These are phyloP conservation scores for Mytilinidion resinicola DNA, from an alignment of 495 filamentous ascomycete species.

Conservation along the genomic window DNA sequence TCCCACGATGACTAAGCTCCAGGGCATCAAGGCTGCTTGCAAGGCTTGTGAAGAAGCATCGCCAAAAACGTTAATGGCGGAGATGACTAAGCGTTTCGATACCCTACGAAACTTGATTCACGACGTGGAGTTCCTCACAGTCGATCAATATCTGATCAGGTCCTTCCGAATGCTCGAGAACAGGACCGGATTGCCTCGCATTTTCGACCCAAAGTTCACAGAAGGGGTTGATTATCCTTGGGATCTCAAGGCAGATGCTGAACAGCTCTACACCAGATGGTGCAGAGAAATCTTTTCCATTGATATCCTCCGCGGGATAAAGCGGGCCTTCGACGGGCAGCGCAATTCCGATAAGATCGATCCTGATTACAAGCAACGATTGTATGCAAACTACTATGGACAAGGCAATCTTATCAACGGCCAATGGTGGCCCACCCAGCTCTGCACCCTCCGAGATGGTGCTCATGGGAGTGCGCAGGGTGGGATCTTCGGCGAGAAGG, in stretches of 20 bases:
- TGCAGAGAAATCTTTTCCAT: slow-evolving; percentile 36
- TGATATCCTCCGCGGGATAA: slow-evolving; percentile 46
- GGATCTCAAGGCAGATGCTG: slow-evolving; percentile 42
- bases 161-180: slow-evolving; percentile 34
- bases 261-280: slow-evolving; percentile 40
- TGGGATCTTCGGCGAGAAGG: slow-evolving; percentile 40
- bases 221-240: slow-evolving; percentile 31
- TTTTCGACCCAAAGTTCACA: slow-evolving; percentile 30
- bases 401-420: slow-evolving; percentile 45
- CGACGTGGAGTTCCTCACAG: slow-evolving; percentile 18
- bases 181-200: slow-evolving; percentile 30
- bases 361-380: slow-evolving; percentile 20
- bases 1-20: neutral
- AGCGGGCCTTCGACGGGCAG: slow-evolving; percentile 9
- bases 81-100: slow-evolving; percentile 1
- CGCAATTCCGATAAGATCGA: slow-evolving; percentile 27
- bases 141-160: slow-evolving; percentile 6
- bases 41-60: neutral
- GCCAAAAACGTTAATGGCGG: neutral
- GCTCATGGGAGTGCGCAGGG: slow-evolving; percentile 49
- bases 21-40: neutral
- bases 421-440: slow-evolving; percentile 53
- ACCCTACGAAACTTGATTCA: slow-evolving; percentile 17
- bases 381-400: slow-evolving; percentile 37
- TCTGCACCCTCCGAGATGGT: slow-evolving; percentile 49